These are phyloP conservation scores for Exobasidium rhododendri DNA, from an alignment of 1,284 basidiomycete genomes.

Conservation along the genomic window DNA sequence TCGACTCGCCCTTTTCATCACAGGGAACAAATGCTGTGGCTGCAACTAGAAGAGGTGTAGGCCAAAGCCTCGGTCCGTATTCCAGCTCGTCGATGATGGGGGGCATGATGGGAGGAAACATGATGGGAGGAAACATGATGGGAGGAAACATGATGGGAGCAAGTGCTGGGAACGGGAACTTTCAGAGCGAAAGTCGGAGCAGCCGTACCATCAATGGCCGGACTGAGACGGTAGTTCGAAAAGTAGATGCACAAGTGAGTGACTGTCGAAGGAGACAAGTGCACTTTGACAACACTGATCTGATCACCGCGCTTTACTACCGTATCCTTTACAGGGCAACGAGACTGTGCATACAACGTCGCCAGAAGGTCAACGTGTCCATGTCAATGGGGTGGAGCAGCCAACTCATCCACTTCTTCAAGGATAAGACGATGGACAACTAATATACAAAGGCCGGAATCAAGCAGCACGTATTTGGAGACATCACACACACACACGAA, in stretches of 20 bases:
- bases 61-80: not conserved
- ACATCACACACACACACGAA: too few relatives aligned
- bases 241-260: constrained; percentile 7
- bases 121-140: too few relatives aligned
- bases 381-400: not conserved
- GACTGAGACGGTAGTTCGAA: not conserved
- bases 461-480: too few relatives aligned
- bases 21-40: not conserved
- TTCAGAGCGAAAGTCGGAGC: constrained; percentile 4
- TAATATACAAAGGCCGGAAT: too few relatives aligned
- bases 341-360: not conserved
- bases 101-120: constrained; percentile 4
- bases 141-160: not conserved
- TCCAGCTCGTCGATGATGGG: not conserved
- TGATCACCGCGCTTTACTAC: too few relatives aligned
- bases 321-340: not conserved
- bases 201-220: constrained; percentile 10
- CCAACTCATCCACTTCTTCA: not conserved
- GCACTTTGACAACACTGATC: too few relatives aligned
- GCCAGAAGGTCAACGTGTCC: not conserved
- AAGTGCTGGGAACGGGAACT: not conserved
- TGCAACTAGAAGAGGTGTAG: not conserved
- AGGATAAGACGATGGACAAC: not conserved
- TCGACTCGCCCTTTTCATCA: not conserved
- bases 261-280: not conserved